A percentile compares a stretch with the other conserved stretches of the same genome.
Evolutionary conservation across 345 rosid species (phyloP).

Genomic region (Lumnitzera littorea): DNA sequence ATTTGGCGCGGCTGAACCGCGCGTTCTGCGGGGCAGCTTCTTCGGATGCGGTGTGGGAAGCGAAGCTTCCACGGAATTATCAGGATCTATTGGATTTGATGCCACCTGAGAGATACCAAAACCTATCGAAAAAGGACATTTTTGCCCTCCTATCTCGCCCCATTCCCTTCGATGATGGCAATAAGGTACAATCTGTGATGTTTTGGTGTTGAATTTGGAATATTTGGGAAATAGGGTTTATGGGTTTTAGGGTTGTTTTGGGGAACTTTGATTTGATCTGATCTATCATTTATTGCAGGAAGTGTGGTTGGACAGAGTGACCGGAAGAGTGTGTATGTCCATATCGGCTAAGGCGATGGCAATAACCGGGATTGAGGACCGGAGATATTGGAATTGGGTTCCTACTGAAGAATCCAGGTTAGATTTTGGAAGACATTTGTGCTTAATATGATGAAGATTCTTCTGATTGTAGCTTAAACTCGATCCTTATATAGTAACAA

Average conservation of each 20-base stretch:
- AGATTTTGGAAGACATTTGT: constrained; percentile 1
- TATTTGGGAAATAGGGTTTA: constrained; percentile 5
- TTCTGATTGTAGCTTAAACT: background rate
- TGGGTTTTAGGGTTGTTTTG: background rate
- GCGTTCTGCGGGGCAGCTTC: constrained; percentile 91
- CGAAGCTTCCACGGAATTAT: constrained; percentile 72
- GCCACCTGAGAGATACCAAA: constrained; percentile 59
- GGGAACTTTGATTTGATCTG: background rate
- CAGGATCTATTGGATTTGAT: constrained; percentile 79
- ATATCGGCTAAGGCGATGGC: constrained; percentile 85
- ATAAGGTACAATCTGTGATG: constrained; percentile 36
- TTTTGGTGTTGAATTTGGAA: background rate
- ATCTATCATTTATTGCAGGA: constrained; percentile 37
- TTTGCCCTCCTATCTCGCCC: constrained; percentile 85
- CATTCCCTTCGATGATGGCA: constrained; percentile 58
- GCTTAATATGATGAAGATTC: background rate
- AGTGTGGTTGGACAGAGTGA: constrained; percentile 84
- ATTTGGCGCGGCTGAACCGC: constrained; percentile 69
- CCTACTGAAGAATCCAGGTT: constrained; percentile 95
- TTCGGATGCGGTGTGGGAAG: constrained; percentile 88
- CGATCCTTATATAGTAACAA: background rate
- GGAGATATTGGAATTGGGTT: constrained; percentile 95
- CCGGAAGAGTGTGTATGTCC: constrained; percentile 81
- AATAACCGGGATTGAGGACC: constrained; percentile 88
- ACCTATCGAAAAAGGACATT: constrained; percentile 64